phyloP scores from a whole-genome alignment of 495 filamentous ascomycete genomes.

The Chaetomium fimeti region DNA sequence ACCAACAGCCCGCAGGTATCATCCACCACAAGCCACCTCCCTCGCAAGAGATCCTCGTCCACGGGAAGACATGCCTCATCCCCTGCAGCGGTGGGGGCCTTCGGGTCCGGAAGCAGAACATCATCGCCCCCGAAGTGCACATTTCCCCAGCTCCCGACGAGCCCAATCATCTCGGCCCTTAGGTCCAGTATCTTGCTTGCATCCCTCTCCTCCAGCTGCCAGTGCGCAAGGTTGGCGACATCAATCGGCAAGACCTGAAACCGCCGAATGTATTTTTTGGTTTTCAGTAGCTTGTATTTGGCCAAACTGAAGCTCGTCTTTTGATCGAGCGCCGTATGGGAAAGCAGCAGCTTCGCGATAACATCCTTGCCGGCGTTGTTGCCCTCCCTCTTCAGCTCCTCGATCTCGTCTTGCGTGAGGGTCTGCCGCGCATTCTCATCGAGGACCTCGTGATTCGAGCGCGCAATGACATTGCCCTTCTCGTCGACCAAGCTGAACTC shows the following conservation, averaged over 20 bases:
- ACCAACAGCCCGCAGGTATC: slow-evolving; percentile 85
- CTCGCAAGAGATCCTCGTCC: slow-evolving; percentile 39
- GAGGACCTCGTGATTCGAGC: slow-evolving; percentile 73
- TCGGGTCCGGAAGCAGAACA: slow-evolving; percentile 33
- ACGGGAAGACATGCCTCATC: slow-evolving; percentile 28
- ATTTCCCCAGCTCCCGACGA: slow-evolving; percentile 57
- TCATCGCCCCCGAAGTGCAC: slow-evolving; percentile 49
- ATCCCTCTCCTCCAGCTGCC: slow-evolving; percentile 74
- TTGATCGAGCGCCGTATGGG: slow-evolving; percentile 82
- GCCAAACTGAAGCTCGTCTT: slow-evolving; percentile 91
- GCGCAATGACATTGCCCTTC: slow-evolving; percentile 61
- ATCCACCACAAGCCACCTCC: slow-evolving; percentile 85
- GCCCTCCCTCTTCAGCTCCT: slow-evolving; percentile 78
- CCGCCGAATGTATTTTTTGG: slow-evolving; percentile 83
- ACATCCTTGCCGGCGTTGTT: slow-evolving; percentile 80
- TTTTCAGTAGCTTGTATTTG: slow-evolving; percentile 92
- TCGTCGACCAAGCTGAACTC: slow-evolving; percentile 48
- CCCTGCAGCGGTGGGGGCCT: slow-evolving; percentile 28
- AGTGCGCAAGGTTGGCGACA: slow-evolving; percentile 67
- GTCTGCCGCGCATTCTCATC: slow-evolving; percentile 81
- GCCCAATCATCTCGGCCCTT: slow-evolving; percentile 76
- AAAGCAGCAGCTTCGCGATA: slow-evolving; percentile 79
- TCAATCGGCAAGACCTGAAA: slow-evolving; percentile 85
- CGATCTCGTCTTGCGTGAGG: slow-evolving; percentile 82
- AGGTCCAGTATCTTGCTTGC: slow-evolving; percentile 79